Percentiles rank a stretch among this genome's conserved stretches.
Evolutionary conservation across 116 monocot genomes (phyloP).

Genomic region (Zostera marina): DNA sequence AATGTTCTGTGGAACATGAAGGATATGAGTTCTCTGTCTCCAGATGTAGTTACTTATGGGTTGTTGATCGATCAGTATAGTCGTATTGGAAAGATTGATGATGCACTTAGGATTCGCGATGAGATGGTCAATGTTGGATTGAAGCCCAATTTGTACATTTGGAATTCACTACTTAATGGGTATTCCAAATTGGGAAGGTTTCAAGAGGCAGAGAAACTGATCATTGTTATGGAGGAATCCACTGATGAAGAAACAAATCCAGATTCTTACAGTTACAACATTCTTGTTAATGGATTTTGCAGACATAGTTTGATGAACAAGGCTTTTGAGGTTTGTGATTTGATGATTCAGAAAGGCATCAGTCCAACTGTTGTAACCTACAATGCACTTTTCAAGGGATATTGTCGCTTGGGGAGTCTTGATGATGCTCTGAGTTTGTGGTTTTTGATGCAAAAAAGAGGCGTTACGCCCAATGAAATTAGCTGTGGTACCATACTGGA

Average conservation of each 20-base stretch:
- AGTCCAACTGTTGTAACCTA: conserved; percentile 44
- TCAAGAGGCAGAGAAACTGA: conserved; percentile 46
- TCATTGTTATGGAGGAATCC: conserved; percentile 46
- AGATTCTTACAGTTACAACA: conserved; percentile 81
- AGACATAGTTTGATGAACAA: conserved; percentile 43
- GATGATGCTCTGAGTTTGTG: conserved; percentile 71
- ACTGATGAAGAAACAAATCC: conserved; percentile 25
- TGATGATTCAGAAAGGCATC: conserved; percentile 47
- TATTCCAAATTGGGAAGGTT: conserved; percentile 66
- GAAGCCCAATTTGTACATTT: conserved; percentile 30
- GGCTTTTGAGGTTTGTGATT: conserved; percentile 55
- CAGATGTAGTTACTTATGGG: conserved; percentile 59
- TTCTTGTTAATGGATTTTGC: conserved; percentile 69
- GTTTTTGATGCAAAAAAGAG: conserved; percentile 84
- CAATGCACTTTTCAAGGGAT: conserved; percentile 77
- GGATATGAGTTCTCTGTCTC: conserved; percentile 13
- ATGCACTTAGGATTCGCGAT: conserved; percentile 42
- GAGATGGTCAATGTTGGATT: conserved; percentile 51
- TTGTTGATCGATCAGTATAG: conserved; percentile 51
- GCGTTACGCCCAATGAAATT: conserved; percentile 68
- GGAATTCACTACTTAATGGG: conserved; percentile 67
- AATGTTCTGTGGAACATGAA: conserved; percentile 47
- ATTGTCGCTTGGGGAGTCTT: conserved; percentile 25
- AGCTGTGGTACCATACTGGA: conserved; percentile 66
- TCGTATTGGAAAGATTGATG: conserved; percentile 45